phyloP scores from a whole-genome alignment of 2,329 filamentous ascomycete species.

The Aspergillus terreus region DNA sequence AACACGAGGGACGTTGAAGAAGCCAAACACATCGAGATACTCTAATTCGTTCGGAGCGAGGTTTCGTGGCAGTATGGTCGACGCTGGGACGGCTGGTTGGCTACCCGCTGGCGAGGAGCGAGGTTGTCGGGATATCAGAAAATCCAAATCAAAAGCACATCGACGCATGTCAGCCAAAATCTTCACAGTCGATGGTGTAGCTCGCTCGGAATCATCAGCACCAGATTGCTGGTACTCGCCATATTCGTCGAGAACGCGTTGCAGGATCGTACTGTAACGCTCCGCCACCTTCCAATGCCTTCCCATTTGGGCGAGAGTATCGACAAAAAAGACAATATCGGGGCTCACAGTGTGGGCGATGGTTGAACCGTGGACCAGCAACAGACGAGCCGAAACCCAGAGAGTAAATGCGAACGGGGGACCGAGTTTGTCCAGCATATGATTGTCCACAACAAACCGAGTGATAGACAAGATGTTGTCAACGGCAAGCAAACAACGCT shows the following conservation, averaged over 20 bases:
- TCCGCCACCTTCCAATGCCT: conserved; percentile 81
- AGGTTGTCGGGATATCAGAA: conserved; percentile 81
- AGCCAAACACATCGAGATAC: conserved; percentile 89
- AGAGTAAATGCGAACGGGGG: conserved; percentile 89
- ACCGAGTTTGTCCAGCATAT: conserved; percentile 73
- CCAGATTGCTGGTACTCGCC: conserved; percentile 66
- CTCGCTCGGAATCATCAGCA: conserved; percentile 61
- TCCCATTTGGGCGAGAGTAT: conserved; percentile 76
- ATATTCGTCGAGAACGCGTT: conserved; percentile 82
- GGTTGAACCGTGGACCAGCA: conserved; percentile 86
- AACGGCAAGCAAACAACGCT: conserved; percentile 77
- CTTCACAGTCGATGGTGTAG: conserved; percentile 77
- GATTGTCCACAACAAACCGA: conserved; percentile 71
- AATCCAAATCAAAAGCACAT: conserved; percentile 85
- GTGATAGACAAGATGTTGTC: conserved; percentile 76
- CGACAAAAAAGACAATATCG: conserved; percentile 77
- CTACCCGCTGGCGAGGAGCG: conserved; percentile 37
- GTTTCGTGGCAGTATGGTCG: conserved; percentile 53
- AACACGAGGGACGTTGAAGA: conserved; percentile 84
- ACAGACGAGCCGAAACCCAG: conserved; percentile 83
- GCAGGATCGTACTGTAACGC: conserved; percentile 74
- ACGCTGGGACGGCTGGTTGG: conserved; percentile 20
- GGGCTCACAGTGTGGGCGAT: conserved; percentile 79
- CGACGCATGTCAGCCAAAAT: conserved; percentile 89
- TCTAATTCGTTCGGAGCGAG: conserved; percentile 80